Evolutionary conservation across 106 monocot genomes (phyloP).

Genomic region (Narthecium ossifragum): DNA sequence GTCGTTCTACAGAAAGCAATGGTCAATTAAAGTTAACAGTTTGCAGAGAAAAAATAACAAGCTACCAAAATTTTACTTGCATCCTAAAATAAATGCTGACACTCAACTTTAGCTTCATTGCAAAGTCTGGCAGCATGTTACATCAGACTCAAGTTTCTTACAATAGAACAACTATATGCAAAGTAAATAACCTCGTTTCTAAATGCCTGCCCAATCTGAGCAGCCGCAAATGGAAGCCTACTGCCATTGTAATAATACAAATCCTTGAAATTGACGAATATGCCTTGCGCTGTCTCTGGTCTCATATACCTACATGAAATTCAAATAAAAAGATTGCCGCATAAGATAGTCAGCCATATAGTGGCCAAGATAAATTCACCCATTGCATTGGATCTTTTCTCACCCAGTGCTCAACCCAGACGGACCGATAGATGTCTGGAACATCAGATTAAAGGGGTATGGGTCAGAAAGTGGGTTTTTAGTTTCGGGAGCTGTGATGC

Average conservation of each 20-base stretch:
- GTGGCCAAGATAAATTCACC: neutral
- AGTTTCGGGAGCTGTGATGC: constrained; percentile 78
- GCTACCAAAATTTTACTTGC: no score
- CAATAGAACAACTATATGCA: neutral
- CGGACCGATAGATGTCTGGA: constrained; percentile 92
- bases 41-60: no score
- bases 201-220: constrained; percentile 92
- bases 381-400: constrained; percentile 4
- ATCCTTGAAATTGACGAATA: constrained; percentile 94
- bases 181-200: constrained; percentile 74
- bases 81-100: no score
- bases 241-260: constrained; percentile 95
- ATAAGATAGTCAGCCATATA: neutral
- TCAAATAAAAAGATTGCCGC: neutral
- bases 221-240: constrained; percentile 94
- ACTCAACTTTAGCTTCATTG: no score
- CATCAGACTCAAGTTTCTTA: no score
- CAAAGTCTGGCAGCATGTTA: no score
- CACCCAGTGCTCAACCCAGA: constrained; percentile 69
- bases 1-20: no score
- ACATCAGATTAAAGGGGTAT: constrained; percentile 99
- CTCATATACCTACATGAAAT: constrained; percentile 70
- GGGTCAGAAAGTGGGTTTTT: constrained; percentile 87
- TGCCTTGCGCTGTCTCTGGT: constrained; percentile 96
- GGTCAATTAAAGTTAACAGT: no score